Evolutionary conservation across 495 filamentous ascomycete genomes (phyloP), one percentile per base, ranked within the genome.

Genomic region (Penicillium riverlandense): DNA sequence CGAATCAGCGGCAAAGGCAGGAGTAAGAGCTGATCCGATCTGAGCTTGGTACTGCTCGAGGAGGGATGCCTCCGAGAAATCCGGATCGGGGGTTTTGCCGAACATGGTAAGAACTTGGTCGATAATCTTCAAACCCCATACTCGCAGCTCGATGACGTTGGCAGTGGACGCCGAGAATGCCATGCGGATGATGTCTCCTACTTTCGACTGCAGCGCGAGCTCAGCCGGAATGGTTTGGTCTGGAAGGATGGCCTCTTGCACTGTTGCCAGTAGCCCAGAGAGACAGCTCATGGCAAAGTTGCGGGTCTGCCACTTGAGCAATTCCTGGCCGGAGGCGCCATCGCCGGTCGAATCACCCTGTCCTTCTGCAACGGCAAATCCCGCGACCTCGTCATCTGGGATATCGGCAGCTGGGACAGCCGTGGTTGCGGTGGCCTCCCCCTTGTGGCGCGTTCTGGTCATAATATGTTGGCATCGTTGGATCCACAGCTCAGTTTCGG

Each of bases 1-100:
- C 2, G 92, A 97, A 63, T 99, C 92, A 2, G 82, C 81, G 1
- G 91, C 90, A 69, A 99, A 99, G 1, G 92, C 94, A 8, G 92
- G 92, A 5, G 92, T 97, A 33, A 99, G 76, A 0, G 92, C 92
- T 1, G 92, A 96, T 52, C 91, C 88, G 54, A 97, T 96, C 60
- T 99, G 92, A 11, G 92, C 92, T 62, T 99, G 92, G 55, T 97
- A 99, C 58, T 97, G 92, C 55, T 99, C 92, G 0, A 99, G 78
- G 10, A 99, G 72, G 58, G 92, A 88, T 8, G 88, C 92, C 62
- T 99, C 92, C 7, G 90, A 79, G 56, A 98, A 97, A 57, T 97
- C 92, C 0, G 94, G 92, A 65, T 98, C 92, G 2, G 94, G 88
- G 7, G 84, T 87, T 54, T 90, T 90, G 38, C 94, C 92, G 69